phyloP scores from a whole-genome alignment of 2,329 filamentous ascomycete genomes.

The Botryotinia globosa region DNA sequence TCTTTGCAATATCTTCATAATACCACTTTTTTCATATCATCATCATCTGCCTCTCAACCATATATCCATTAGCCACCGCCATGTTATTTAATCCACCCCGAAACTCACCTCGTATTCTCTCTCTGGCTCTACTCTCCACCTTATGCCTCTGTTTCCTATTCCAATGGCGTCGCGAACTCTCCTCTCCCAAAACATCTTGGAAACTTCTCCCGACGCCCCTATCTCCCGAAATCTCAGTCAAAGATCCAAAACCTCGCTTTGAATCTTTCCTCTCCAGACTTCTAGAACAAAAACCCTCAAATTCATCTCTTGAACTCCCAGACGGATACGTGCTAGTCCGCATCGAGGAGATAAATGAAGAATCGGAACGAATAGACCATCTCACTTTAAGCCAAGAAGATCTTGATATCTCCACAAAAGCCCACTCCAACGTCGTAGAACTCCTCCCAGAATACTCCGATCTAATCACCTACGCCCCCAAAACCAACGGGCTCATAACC shows the following conservation, averaged over 20 bases:
- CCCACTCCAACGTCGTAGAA: slow-evolving; percentile 5
- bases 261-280: slow-evolving; percentile 7
- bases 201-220: background rate
- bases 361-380: slow-evolving; percentile 8
- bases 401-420: slow-evolving; percentile 3
- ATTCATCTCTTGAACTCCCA: slow-evolving; percentile 4
- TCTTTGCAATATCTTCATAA: background rate
- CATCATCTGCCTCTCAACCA: background rate
- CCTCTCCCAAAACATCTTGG: slow-evolving; percentile 15
- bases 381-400: slow-evolving; percentile 5
- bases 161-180: slow-evolving; percentile 11
- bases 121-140: background rate
- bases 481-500: slow-evolving; percentile 43
- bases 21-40: background rate
- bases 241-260: slow-evolving; percentile 2
- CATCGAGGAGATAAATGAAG: slow-evolving; percentile 10
- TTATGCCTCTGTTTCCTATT: slow-evolving; percentile 9
- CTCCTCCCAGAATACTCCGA: slow-evolving; percentile 16
- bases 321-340: slow-evolving; percentile 1
- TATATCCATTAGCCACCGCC: background rate
- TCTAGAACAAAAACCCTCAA: background rate
- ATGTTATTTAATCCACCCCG: slow-evolving; percentile 12
- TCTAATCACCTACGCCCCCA: slow-evolving; percentile 4
- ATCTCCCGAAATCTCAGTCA: background rate
- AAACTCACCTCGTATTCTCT: slow-evolving; percentile 7